Percentiles rank a stretch among this genome's conserved stretches.
Evolutionary conservation across 495 filamentous ascomycete species (phyloP).

Genomic region (Neurospora sp.): DNA sequence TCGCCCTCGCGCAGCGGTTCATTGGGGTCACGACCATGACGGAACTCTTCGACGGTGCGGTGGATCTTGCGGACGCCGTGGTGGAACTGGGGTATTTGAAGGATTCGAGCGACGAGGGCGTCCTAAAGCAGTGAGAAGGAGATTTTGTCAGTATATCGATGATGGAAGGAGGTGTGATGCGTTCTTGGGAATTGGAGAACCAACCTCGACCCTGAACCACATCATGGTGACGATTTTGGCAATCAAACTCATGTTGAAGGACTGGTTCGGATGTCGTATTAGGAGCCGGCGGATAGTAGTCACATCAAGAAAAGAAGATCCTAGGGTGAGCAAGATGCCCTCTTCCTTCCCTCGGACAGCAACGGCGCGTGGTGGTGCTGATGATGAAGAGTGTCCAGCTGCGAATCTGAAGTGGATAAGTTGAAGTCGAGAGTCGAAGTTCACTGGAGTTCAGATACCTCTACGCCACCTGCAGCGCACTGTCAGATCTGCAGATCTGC

Average conservation of each 20-base stretch:
- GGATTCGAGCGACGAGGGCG: slow-evolving; percentile 7
- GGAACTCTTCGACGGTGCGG: slow-evolving; percentile 25
- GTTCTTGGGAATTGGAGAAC: background rate
- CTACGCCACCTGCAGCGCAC: background rate
- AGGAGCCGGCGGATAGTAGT: background rate
- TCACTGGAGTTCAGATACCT: background rate
- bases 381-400: background rate
- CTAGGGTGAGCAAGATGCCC: background rate
- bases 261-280: background rate
- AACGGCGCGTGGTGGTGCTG: background rate
- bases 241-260: background rate
- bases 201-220: background rate
- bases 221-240: background rate
- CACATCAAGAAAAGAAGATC: background rate
- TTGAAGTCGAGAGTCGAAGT: background rate
- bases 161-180: background rate
- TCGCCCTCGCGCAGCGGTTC: slow-evolving; percentile 34
- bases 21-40: slow-evolving; percentile 29
- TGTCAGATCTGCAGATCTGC: background rate
- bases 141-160: background rate
- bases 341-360: background rate
- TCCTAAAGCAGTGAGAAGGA: background rate
- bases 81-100: slow-evolving; percentile 29
- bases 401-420: background rate
- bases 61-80: slow-evolving; percentile 32